These are phyloP conservation scores for Triticum aestivum DNA, from an alignment of 176 grass and related monocot species.

Conservation along the genomic window IWGSC_CS_RefSeq_v2.1 NC_057795.1:666738057-666738556, in stretches of 20 bases:
- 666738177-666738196: not conserved
- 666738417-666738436: not conserved
- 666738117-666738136: conserved; percentile 80
- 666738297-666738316: conserved; percentile 89
- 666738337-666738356: conserved; percentile 47
- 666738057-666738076: conserved; percentile 95
- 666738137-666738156: too few species aligned
- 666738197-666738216: not conserved
- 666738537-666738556: not conserved
- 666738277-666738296: conserved; percentile 93
- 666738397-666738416: not conserved
- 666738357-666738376: not conserved
- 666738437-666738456: not conserved
- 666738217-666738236: fast-evolving
- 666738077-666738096: conserved; percentile 85
- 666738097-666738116: conserved; percentile 70
- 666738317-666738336: conserved; percentile 86
- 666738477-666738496: too few species aligned
- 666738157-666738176: too few species aligned
- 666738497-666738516: too few species aligned
- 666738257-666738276: conserved; percentile 81
- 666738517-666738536: too few species aligned
- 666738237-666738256: conserved; percentile 57
- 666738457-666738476: not conserved
- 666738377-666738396: not conserved